phyloP scores from a whole-genome alignment of 352 stramenopile species.

The Phytophthora agathidicida region DNA sequence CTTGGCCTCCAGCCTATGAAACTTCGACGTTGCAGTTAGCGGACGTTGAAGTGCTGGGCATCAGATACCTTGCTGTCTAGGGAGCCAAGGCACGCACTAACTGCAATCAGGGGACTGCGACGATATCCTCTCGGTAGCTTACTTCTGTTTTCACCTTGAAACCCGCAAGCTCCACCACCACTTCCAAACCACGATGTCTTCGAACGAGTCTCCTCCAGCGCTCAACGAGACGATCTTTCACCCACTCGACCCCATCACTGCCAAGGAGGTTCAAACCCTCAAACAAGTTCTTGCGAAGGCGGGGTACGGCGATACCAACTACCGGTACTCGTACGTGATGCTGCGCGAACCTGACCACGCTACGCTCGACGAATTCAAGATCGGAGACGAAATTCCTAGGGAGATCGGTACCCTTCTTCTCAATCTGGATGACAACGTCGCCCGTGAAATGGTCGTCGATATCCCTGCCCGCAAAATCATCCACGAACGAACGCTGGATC shows the following conservation, averaged over 20 bases:
- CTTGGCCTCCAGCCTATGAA: constrained; percentile 4
- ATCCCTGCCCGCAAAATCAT: constrained; percentile 30
- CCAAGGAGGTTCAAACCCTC: constrained; percentile 35
- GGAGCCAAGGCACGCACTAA: too few relatives aligned
- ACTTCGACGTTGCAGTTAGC: constrained; percentile 9
- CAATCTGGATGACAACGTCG: constrained; percentile 28
- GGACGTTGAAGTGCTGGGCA: not conserved
- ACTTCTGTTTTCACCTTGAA: not conserved
- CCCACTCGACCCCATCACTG: constrained; percentile 46
- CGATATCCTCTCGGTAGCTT: too few relatives aligned
- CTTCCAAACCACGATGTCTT: too few relatives aligned
- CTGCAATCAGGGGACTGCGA: too few relatives aligned
- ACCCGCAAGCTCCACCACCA: not conserved
- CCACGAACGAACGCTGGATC: constrained; percentile 27
- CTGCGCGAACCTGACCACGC: constrained; percentile 46
- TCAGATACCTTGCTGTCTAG: too few relatives aligned
- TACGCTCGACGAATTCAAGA: constrained; percentile 33
- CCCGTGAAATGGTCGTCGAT: constrained; percentile 38
- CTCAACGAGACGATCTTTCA: constrained; percentile 26
- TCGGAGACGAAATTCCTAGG: constrained; percentile 35
- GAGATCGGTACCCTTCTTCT: constrained; percentile 44
- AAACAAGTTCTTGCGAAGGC: constrained; percentile 42
- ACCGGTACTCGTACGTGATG: constrained; percentile 56
- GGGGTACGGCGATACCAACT: constrained; percentile 23
- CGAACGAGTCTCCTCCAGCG: constrained; percentile 12